These are phyloP conservation scores for Phycomyces nitens DNA, from an alignment of 192 early-diverging fungal species.

Conservation along the genomic window DNA sequence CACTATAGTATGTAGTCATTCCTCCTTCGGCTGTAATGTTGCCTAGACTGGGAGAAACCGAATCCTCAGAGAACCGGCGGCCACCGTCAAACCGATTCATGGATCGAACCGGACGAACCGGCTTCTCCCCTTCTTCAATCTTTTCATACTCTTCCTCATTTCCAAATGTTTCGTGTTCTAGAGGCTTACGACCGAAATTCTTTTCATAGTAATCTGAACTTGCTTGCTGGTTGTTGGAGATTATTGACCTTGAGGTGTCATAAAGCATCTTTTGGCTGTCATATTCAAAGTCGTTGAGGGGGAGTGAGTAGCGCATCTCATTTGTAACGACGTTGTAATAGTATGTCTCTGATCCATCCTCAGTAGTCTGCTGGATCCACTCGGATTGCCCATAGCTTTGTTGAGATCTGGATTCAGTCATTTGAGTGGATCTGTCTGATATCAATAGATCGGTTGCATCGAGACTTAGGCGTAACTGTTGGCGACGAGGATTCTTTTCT, in stretches of 20 bases:
- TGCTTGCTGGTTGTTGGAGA: too few relatives aligned
- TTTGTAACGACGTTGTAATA: conserved; percentile 40
- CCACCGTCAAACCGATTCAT: not conserved
- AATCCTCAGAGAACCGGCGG: not conserved
- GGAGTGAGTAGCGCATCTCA: conserved; percentile 45
- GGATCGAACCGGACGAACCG: not conserved
- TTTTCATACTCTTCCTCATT: not conserved
- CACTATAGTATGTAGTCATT: not conserved
- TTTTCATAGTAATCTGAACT: too few relatives aligned
- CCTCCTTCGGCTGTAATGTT: not conserved
- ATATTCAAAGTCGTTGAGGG: conserved; percentile 9
- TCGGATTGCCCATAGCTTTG: not conserved
- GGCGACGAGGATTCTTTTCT: not conserved
- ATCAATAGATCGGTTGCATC: conserved; percentile 5
- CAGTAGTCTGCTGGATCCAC: conserved; percentile 35
- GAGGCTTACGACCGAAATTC: too few relatives aligned
- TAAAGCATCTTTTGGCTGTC: not conserved
- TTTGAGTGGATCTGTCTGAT: too few relatives aligned
- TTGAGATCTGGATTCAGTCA: not conserved
- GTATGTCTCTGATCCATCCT: conserved; percentile 42
- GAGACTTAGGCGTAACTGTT: conserved; percentile 10
- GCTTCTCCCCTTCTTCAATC: not conserved
- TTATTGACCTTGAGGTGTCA: too few relatives aligned
- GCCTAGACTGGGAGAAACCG: not conserved
- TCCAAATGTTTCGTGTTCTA: not conserved